Evolutionary conservation across 1,284 basidiomycete genomes (phyloP), one percentile per base, ranked within the genome.

Genomic region (Ustilago curta): DNA sequence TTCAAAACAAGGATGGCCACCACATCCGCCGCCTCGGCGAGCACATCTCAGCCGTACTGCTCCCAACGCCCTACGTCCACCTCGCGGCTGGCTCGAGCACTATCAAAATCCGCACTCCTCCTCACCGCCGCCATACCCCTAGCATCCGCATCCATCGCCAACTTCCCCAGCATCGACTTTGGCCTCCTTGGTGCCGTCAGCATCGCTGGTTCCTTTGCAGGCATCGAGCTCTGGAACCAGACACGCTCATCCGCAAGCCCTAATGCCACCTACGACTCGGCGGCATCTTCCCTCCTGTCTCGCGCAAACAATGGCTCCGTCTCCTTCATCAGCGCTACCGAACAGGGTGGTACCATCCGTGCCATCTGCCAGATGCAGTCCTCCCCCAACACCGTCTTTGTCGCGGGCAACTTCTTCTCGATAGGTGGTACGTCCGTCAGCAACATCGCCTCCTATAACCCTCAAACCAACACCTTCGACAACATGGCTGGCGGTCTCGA

Each of bases 401-500:
- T 85, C 35, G 86, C 80, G 2, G 86, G 86, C 25, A 69, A 71
- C 51, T 86, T 86, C 54, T 70, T 71, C 43, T 55, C 75, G 8
- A 63, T 86, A 53, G 82, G 75, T 12, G 77, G 71, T 40, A 71
- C 58, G 11, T 52, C 69, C 16, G 72, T 76, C 43, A 76, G 70
- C 65, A 82, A 82, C 66, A 69, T 84, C 35, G 82, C 80, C 29
- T 48, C 72, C 39, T 82, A 77, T 64, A 59, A 83, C 32, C 70
- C 77, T 2, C 21, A 59, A 14, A 59, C 74, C 5, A 65, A 65
- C 11, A 21, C 51, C 0, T 79, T 77, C 57, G 19, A 29, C 43
- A 54, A 59, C 27, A 65, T 83, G 56, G 75, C 60, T 31, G 79
- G 72, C 39, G 80, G 80, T 40, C 58, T 83, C 18, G 82, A 94